Conservation (phyloP, 805 yeast species). For the Saccharomycopsis babjevae region DNA sequence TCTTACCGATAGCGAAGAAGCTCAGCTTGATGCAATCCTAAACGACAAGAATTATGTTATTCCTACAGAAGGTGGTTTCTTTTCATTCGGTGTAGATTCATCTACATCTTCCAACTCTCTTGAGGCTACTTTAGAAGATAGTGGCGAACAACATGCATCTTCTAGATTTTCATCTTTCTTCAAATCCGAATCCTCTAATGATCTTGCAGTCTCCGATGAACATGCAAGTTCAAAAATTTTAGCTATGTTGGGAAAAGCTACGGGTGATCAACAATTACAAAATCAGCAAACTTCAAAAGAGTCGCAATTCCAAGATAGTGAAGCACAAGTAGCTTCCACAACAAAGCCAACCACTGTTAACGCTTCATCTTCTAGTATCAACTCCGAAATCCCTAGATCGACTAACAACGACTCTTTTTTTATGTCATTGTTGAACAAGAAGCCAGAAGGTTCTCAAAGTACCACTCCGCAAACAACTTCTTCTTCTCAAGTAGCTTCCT, state of each 20-base stretch:
- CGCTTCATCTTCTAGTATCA: neutral
- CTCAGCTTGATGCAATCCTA: slow-evolving; percentile 10
- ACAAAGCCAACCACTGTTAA: neutral
- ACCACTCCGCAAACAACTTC: slow-evolving; percentile 5
- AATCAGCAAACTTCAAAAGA: neutral
- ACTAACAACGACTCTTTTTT: slow-evolving; percentile 32
- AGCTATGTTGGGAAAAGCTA: slow-evolving; percentile 16
- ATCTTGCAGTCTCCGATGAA: slow-evolving; percentile 2
- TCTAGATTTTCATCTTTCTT: slow-evolving; percentile 30
- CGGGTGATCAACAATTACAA: slow-evolving; percentile 5
- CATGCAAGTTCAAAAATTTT: slow-evolving; percentile 14
- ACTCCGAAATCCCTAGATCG: neutral
- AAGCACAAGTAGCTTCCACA: neutral
- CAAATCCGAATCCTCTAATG: slow-evolving; percentile 16
- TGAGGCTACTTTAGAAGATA: neutral
- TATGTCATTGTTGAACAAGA: slow-evolving; percentile 35
- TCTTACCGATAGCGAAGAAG: slow-evolving; percentile 5
- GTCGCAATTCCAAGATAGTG: neutral
- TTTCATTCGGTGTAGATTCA: neutral
- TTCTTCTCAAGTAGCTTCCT: neutral
- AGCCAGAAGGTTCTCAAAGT: slow-evolving; percentile 2
- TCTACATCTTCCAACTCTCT: neutral
- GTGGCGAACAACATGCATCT: slow-evolving; percentile 1
- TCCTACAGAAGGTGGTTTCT: neutral
- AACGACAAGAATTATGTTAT: slow-evolving; percentile 3